Evolutionary conservation across 352 stramenopile genomes (phyloP), one percentile per base, ranked within the genome.

Genomic region (Thraustochytrium sp.): DNA sequence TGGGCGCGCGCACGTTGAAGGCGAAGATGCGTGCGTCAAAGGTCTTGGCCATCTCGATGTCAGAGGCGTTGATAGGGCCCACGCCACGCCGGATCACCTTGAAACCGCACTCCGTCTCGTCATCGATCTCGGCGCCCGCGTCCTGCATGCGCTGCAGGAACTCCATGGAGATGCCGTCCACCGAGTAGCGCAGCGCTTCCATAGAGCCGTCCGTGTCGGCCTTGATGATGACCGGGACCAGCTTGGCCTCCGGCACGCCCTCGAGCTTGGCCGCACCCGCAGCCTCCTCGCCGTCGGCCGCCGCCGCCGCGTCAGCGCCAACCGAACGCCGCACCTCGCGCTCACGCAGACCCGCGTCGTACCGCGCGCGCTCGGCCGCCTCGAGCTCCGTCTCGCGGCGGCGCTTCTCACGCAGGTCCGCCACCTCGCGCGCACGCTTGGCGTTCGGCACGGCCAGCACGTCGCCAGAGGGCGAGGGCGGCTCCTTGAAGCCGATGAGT

Each of bases 191-290:
- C n/a, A 97, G 76, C 44, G 97, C 96, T 75, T 98, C 91, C 31
- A 98, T 95, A 49, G 96, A 95, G 62, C 96, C 97, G 68, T 98
- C 94, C n/a, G 95, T 94, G 86, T 99, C 97, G 18, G 96, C 97
- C 89, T 99, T 99, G 37, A 99, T 89, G 38, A 99, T 92, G 59
- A 99, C 95, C 38, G 94, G 96, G 82, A 99, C 93, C 3, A 48
- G 34, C 13, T 5, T n/a, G 26, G 18, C 37, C 23, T 23, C 37
- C 2, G 63, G 36, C 16, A 36, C 38, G 29, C 44, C 42, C 13
- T 97, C 90, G 78, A 96, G 95, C 21, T 91, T 87, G 77, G 98
- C 90, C 51, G n/a, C 51, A 26, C 31, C 51, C 21, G 9, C 51
- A 59, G 9, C 5, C 0, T 16, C 31, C 85, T 98, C 97, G 0